Evolutionary conservation across 345 rosid species (phyloP).

Genomic region (Gossypium bickii): DNA sequence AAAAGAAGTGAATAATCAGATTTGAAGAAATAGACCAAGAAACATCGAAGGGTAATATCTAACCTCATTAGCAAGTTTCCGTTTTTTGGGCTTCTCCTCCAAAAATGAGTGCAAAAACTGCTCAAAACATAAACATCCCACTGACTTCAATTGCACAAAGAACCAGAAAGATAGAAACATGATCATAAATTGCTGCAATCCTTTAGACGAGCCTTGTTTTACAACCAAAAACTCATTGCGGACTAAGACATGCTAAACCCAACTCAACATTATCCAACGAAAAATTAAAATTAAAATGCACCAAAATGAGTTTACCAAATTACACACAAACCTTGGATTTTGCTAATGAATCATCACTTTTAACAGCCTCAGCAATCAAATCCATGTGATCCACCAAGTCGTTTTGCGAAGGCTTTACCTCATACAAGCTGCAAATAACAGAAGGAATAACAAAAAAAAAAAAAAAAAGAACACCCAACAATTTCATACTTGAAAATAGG

Average conservation of each 20-base stretch:
- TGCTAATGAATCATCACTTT: slow-evolving; percentile 47
- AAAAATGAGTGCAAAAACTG: slow-evolving; percentile 64
- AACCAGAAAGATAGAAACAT: slow-evolving; percentile 13
- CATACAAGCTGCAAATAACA: slow-evolving; percentile 48
- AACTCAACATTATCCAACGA: neutral
- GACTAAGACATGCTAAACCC: slow-evolving; percentile 1
- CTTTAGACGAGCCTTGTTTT: too few relatives aligned
- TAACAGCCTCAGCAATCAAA: slow-evolving; percentile 57
- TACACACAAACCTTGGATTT: slow-evolving; percentile 55
- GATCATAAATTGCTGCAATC: neutral
- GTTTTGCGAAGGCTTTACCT: slow-evolving; percentile 61
- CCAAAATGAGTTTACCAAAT: neutral
- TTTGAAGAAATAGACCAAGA: slow-evolving; percentile 14
- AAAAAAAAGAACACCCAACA: slow-evolving; percentile 1
- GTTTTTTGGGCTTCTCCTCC: slow-evolving; percentile 57
- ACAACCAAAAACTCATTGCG: too few relatives aligned
- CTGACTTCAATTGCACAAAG: neutral
- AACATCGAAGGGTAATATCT: slow-evolving; percentile 11
- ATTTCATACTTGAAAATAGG: neutral
- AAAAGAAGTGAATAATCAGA: neutral
- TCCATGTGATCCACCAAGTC: slow-evolving; percentile 69
- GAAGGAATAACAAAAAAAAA: neutral
- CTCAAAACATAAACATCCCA: slow-evolving; percentile 18
- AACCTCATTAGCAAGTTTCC: slow-evolving; percentile 57
- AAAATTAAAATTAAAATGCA: slow-evolving; percentile 8